phyloP scores from a whole-genome alignment of 768 basidiomycete genomes.

The Mycena belliarum region DNA sequence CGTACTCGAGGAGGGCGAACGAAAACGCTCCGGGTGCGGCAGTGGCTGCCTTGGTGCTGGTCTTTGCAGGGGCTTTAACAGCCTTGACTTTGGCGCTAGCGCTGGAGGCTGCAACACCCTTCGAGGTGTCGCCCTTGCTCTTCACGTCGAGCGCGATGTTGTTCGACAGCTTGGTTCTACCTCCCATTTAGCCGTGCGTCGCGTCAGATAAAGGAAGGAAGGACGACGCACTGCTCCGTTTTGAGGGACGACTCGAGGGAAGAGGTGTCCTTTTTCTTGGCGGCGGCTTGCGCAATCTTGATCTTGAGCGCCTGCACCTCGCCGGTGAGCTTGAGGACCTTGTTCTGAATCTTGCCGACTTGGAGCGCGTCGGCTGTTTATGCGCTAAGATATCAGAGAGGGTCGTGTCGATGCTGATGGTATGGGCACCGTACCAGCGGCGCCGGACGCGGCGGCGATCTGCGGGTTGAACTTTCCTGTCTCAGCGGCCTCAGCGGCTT shows the following conservation, averaged over 20 bases:
- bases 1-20: too few species aligned
- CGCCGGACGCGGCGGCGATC: slow-evolving; percentile 26
- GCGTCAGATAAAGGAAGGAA: background rate
- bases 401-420: too few species aligned
- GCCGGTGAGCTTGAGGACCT: slow-evolving; percentile 44
- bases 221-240: slow-evolving; percentile 28
- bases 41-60: background rate
- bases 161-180: background rate
- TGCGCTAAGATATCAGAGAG: background rate
- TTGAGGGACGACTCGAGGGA: slow-evolving; percentile 27
- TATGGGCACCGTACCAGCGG: slow-evolving; percentile 8
- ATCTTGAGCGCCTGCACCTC: slow-evolving; percentile 36
- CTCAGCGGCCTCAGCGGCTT: slow-evolving; percentile 26
- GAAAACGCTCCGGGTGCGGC: background rate
- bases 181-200: too few species aligned
- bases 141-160: background rate
- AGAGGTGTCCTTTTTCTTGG: slow-evolving; percentile 31
- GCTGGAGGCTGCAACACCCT: background rate
- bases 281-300: slow-evolving; percentile 38
- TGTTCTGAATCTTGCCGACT: slow-evolving; percentile 46
- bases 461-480: slow-evolving; percentile 24
- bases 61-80: background rate
- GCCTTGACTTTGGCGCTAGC: background rate
- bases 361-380: slow-evolving; percentile 34
- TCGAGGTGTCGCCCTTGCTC: background rate